phyloP scores from a whole-genome alignment of 1,139 yeast species.

The Tardiomyces digboiensis region DNA sequence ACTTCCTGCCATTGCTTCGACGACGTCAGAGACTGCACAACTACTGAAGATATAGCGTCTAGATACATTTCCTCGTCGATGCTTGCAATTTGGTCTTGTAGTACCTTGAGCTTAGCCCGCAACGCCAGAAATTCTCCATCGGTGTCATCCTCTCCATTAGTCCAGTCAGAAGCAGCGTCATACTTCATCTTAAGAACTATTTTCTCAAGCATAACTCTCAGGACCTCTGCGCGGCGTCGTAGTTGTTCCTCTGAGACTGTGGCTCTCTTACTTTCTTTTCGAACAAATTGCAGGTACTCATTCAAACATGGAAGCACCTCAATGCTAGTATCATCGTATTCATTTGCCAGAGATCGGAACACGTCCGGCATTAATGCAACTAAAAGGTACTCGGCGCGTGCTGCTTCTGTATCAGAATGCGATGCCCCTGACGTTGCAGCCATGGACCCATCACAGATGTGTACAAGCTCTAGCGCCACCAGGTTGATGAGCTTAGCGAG shows the following conservation, averaged over 20 bases:
- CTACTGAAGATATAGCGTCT: slow-evolving; percentile 57
- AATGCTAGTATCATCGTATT: slow-evolving; percentile 79
- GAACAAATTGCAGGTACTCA: slow-evolving; percentile 60
- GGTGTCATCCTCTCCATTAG: slow-evolving; percentile 34
- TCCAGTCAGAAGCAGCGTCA: slow-evolving; percentile 61
- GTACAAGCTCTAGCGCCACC: slow-evolving; percentile 65
- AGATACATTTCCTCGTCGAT: slow-evolving; percentile 66
- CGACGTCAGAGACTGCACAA: slow-evolving; percentile 42
- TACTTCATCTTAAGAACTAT: slow-evolving; percentile 70
- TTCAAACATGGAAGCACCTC: slow-evolving; percentile 78
- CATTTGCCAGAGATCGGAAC: slow-evolving; percentile 62
- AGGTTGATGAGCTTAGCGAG: slow-evolving; percentile 67
- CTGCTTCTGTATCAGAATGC: slow-evolving; percentile 22
- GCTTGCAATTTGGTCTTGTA: slow-evolving; percentile 79
- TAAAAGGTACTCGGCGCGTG: slow-evolving; percentile 37
- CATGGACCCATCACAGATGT: slow-evolving; percentile 46
- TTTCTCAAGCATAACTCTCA: slow-evolving; percentile 57
- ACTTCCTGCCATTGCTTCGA: slow-evolving; percentile 36
- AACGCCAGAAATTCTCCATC: slow-evolving; percentile 74
- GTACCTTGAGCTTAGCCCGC: slow-evolving; percentile 58
- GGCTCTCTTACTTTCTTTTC: slow-evolving; percentile 37
- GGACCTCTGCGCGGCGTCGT: slow-evolving; percentile 36
- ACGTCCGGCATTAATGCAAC: slow-evolving; percentile 65
- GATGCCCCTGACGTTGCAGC: slow-evolving; percentile 15
- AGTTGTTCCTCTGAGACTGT: slow-evolving; percentile 17